Evolutionary conservation across 208 protist genomes (phyloP).

Genomic region (Herpetomonas tarakana): DNA sequence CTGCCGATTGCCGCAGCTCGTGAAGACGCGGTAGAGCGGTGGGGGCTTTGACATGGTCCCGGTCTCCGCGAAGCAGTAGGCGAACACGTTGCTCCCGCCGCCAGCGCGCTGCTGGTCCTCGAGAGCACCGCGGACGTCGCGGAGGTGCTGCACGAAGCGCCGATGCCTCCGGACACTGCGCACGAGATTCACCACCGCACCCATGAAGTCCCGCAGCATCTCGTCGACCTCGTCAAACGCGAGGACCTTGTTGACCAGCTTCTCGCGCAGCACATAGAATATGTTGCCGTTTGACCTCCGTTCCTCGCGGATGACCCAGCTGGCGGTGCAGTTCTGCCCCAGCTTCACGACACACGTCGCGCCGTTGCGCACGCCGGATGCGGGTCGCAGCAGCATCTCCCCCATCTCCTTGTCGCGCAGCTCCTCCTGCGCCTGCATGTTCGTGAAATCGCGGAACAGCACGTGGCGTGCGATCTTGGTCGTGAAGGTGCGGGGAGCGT

Average conservation of each 20-base stretch:
- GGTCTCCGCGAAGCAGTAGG: slow-evolving; percentile 77
- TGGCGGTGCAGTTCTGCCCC: slow-evolving; percentile 46
- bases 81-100: slow-evolving; percentile 25
- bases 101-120: slow-evolving; percentile 40
- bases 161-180: slow-evolving; percentile 52
- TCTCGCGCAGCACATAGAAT: slow-evolving; percentile 69
- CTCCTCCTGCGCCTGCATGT: slow-evolving; percentile 36
- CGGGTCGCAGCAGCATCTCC: slow-evolving; percentile 71
- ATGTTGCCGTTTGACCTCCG: slow-evolving; percentile 57
- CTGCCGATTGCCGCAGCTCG: slow-evolving; percentile 32
- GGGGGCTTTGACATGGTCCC: slow-evolving; percentile 24
- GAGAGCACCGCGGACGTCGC: slow-evolving; percentile 53
- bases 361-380: slow-evolving; percentile 25
- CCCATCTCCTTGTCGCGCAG: slow-evolving; percentile 81
- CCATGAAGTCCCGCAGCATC: slow-evolving; percentile 64
- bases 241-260: slow-evolving; percentile 26
- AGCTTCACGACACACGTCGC: slow-evolving; percentile 79
- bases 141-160: slow-evolving; percentile 50
- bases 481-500: slow-evolving; percentile 52
- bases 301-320: slow-evolving; percentile 74
- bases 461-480: slow-evolving; percentile 80
- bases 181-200: slow-evolving; percentile 54
- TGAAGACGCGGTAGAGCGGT: slow-evolving; percentile 66
- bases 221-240: slow-evolving; percentile 82
- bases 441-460: slow-evolving; percentile 66